A percentile compares a stretch with the other conserved stretches of the same genome.
Conservation (phyloP, 148 eudicot species). For the Rheum nobile region DNA sequence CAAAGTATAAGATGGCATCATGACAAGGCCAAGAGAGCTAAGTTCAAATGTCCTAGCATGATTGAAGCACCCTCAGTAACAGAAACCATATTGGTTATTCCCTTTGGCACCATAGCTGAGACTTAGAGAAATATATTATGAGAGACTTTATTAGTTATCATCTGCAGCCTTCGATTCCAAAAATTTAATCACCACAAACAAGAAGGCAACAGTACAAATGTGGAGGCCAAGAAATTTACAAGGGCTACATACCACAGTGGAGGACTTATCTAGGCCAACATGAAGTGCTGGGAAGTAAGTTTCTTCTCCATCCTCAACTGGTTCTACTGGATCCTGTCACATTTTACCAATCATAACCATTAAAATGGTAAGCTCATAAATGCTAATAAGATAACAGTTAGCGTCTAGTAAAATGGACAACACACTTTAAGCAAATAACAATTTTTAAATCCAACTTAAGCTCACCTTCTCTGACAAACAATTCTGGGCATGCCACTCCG, state of each 20-base stretch:
- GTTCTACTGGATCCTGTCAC: conserved; percentile 20
- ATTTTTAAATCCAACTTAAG: background rate
- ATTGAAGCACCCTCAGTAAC: background rate
- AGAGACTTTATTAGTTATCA: background rate
- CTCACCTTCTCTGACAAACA: conserved; percentile 20
- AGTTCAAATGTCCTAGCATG: background rate
- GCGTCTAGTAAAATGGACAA: background rate
- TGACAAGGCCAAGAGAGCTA: background rate
- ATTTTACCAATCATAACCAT: background rate
- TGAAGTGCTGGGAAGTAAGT: conserved; percentile 32
- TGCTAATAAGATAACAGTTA: background rate
- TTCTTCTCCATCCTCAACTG: conserved; percentile 29
- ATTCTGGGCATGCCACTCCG: conserved; percentile 36
- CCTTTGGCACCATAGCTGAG: background rate
- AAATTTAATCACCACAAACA: background rate
- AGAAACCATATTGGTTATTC: background rate
- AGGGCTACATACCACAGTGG: conserved; percentile 21
- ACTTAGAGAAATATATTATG: background rate
- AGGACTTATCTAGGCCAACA: conserved; percentile 22
- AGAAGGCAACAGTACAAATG: background rate
- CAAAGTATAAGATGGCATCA: background rate
- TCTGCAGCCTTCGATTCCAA: background rate
- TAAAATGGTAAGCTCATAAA: background rate
- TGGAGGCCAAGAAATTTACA: background rate
- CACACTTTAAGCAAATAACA: background rate